Percentiles rank a stretch among this genome's conserved stretches.
These are phyloP conservation scores for Mycena venus DNA, from an alignment of 768 basidiomycete species.

Conservation along the genomic window DNA sequence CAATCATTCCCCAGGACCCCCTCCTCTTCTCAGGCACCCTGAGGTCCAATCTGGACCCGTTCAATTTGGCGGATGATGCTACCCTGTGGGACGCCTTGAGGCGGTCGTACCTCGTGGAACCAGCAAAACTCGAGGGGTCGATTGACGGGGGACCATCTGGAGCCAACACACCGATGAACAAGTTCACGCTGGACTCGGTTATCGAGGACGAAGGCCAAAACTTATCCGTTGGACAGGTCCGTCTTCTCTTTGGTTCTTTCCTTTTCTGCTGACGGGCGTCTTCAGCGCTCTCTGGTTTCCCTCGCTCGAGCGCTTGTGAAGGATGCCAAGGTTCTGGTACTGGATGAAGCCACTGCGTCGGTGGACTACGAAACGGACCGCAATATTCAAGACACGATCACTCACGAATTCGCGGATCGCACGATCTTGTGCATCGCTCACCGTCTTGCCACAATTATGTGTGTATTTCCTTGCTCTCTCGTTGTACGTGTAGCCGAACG, in stretches of 20 bases:
- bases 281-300: conserved; percentile 84
- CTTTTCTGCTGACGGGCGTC: conserved; percentile 29
- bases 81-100: conserved; percentile 90
- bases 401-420: conserved; percentile 84
- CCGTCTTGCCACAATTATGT: no score
- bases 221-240: conserved; percentile 79
- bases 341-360: conserved; percentile 95
- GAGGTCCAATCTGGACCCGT: conserved; percentile 91
- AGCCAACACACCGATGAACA: conserved; percentile 61
- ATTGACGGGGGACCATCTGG: conserved; percentile 56
- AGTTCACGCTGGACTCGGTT: conserved; percentile 86
- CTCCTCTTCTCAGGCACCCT: conserved; percentile 81
- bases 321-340: conserved; percentile 84
- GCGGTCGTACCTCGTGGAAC: conserved; percentile 85
- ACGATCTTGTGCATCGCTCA: conserved; percentile 92
- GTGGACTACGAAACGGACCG: conserved; percentile 92
- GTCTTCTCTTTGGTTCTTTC: conserved; percentile 24
- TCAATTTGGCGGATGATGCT: conserved; percentile 83
- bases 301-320: conserved; percentile 92
- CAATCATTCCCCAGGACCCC: conserved; percentile 90
- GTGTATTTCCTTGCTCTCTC: no score
- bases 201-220: conserved; percentile 92
- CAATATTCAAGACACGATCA: conserved; percentile 93
- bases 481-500: background rate
- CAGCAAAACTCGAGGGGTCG: conserved; percentile 43